These are phyloP conservation scores for Teratosphaeria pseudoeucalypti DNA, from an alignment of 2,329 filamentous ascomycete genomes.

Conservation along the genomic window DNA sequence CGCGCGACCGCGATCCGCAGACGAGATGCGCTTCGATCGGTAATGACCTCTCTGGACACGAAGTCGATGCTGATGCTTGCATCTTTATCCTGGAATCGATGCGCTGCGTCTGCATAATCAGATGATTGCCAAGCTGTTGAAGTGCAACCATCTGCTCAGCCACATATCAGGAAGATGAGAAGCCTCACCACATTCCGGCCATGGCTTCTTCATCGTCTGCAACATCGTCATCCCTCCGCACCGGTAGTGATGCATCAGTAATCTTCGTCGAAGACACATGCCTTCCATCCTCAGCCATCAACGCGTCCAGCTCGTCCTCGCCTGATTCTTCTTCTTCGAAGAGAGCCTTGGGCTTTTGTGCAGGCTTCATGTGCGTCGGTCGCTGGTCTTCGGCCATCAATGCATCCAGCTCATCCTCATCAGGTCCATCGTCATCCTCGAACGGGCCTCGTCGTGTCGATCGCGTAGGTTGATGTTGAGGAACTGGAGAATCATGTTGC, in stretches of 20 bases:
- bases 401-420: constrained; percentile 3
- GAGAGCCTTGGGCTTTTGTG: background rate
- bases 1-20: background rate
- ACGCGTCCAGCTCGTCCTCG: constrained; percentile 19
- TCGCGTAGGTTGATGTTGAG: background rate
- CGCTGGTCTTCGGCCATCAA: background rate
- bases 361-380: background rate
- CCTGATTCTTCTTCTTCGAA: constrained; percentile 6
- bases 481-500: background rate
- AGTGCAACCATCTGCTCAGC: too few species aligned
- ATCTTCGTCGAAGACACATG: background rate
- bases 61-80: too few species aligned
- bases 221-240: constrained; percentile 32
- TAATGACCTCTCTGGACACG: background rate
- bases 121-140: too few species aligned
- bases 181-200: constrained; percentile 32
- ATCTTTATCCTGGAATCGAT: too few species aligned
- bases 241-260: background rate
- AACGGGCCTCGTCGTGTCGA: constrained; percentile 1
- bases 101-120: too few species aligned
- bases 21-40: background rate
- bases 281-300: constrained; percentile 11
- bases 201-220: constrained; percentile 59
- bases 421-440: constrained; percentile 11
- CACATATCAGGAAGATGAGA: too few species aligned